phyloP scores from a whole-genome alignment of 805 yeast genomes.

The Debaryomyces hansenii region DNA sequence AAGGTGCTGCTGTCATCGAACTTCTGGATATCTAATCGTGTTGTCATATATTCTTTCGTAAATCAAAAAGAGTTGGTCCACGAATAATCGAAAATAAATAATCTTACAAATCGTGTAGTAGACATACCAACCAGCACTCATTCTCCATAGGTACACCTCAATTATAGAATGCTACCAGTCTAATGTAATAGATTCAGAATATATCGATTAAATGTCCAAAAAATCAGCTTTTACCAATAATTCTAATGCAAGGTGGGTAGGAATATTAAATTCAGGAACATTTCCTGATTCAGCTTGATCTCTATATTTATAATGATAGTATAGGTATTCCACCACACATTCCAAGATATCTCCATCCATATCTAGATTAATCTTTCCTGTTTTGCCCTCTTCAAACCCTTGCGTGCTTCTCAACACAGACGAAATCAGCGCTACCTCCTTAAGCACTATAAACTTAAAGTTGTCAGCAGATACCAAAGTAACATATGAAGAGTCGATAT shows the following conservation, averaged over 20 bases:
- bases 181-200: too few relatives aligned
- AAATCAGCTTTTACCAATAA: constrained; percentile 91
- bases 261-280: constrained; percentile 85
- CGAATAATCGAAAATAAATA: too few relatives aligned
- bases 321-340: constrained; percentile 81
- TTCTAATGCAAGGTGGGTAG: constrained; percentile 93
- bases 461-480: constrained; percentile 76
- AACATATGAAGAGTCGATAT: constrained; percentile 37
- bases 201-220: constrained; percentile 51
- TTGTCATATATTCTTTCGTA: too few relatives aligned
- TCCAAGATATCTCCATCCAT: constrained; percentile 72
- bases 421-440: constrained; percentile 79
- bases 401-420: constrained; percentile 51
- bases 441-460: constrained; percentile 56
- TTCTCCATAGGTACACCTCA: too few relatives aligned
- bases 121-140: too few relatives aligned
- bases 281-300: constrained; percentile 51
- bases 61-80: too few relatives aligned
- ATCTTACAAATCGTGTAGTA: too few relatives aligned
- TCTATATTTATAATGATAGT: constrained; percentile 69
- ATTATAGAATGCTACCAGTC: too few relatives aligned
- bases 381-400: constrained; percentile 57
- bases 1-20: too few relatives aligned
- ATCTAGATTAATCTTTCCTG: constrained; percentile 58
- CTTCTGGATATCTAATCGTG: too few relatives aligned